A percentile compares a stretch with the other conserved stretches of the same genome.
Evolutionary conservation across 352 stramenopile genomes (phyloP).

Genomic region (Globisporangium rhizosaccharum): DNA sequence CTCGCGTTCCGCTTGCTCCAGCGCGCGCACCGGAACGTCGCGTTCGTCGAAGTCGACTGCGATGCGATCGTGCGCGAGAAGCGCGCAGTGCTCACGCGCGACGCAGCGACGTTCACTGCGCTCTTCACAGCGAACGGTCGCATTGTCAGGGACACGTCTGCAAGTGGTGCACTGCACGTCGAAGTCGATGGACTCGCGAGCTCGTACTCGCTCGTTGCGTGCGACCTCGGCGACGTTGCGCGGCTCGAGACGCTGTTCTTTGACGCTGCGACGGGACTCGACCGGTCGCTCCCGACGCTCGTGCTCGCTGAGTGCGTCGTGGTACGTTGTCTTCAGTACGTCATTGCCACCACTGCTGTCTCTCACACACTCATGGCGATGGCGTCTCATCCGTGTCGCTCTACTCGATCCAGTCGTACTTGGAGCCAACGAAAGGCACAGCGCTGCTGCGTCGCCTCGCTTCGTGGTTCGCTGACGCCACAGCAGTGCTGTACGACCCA

Average conservation of each 20-base stretch:
- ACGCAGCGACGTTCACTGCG: slow-evolving; percentile 14
- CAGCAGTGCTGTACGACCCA: slow-evolving; percentile 59
- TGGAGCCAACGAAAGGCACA: slow-evolving; percentile 44
- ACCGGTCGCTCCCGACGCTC: slow-evolving; percentile 41
- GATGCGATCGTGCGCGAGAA: slow-evolving; percentile 48
- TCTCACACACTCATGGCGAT: neutral
- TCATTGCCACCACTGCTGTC: neutral
- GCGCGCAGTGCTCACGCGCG: slow-evolving; percentile 25
- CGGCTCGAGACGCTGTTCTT: slow-evolving; percentile 24
- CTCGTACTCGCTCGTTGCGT: slow-evolving; percentile 42
- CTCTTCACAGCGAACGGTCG: slow-evolving; percentile 15
- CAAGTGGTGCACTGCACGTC: slow-evolving; percentile 24
- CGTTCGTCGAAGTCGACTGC: slow-evolving; percentile 62
- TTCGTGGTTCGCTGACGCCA: slow-evolving; percentile 27
- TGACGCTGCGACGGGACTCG: slow-evolving; percentile 16
- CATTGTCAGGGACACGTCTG: neutral
- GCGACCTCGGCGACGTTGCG: slow-evolving; percentile 49
- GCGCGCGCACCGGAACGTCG: slow-evolving; percentile 17
- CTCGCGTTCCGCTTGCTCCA: slow-evolving; percentile 60
- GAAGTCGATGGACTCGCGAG: slow-evolving; percentile 11
- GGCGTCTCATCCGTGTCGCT: neutral
- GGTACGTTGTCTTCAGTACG: slow-evolving; percentile 19
- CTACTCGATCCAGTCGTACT: slow-evolving; percentile 42
- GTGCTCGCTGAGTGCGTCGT: slow-evolving; percentile 68
- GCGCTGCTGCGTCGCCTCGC: slow-evolving; percentile 42